Base-by-base conservation (phyloP, 1,284 basidiomycete species). In the Agaricales sp. region DNA sequence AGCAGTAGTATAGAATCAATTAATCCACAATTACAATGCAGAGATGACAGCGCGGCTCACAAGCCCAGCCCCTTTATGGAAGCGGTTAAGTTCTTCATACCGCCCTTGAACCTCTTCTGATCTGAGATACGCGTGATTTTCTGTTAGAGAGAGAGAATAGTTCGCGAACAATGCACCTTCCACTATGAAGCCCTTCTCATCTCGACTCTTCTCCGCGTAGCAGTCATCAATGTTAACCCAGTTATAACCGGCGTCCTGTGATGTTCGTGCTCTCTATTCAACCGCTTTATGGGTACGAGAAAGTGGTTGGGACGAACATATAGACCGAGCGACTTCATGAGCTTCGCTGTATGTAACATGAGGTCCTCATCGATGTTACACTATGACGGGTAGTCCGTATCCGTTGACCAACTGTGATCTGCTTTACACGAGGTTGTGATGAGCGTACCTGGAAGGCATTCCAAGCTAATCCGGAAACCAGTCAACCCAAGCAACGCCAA, bases 181-280 rank as follows among this genome's bases (percentile, higher is more conserved):
- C 30, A 74, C 57, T 30, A 78, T 68, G 51, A 70, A 61, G 6
- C 75, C 77, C 4, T 55, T 55, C 2, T 64, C 52, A 47, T 60
- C 72, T 6, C 75, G 62, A 48, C 69, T 62, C 50, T 66, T 73
- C 57, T 75, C 70, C 2, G 75, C 66, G 53, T 74, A 78, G 50
- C 75, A 78, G 51, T 78, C 75, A 50, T 78, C 75, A 38, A 78
- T 54, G 52, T 78, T 78, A 45, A 78, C 58, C 50, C 71, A 65
- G 30, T 67, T 60, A 52, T 78, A 78, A 6, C 75, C 75, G 20
- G 63, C 70, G 46, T 68, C 71, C 73, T 76, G 47, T 8, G 20
- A 39, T 22, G 39, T 26, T 19, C 14, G 30, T 25, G 8, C 19
- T 22, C 13, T 22, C 25, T 21, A 41, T 38, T n/a, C n/a, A n/a